A percentile compares a stretch with the other conserved stretches of the same genome.
phyloP scores from a whole-genome alignment of 176 grass and related monocot species.

The Bonia amplexicaulis region DNA sequence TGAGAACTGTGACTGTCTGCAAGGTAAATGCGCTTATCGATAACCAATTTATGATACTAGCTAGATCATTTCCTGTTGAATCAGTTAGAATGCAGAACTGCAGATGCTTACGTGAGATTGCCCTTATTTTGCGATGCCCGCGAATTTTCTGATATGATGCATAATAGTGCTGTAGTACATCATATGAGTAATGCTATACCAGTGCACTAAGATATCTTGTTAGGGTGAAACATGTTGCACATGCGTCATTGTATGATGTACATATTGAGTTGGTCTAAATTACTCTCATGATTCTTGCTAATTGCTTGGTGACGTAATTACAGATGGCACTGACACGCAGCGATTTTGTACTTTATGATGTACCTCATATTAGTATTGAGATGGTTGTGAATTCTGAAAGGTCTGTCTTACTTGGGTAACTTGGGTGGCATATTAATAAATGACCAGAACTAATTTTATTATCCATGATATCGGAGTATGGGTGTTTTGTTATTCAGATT shows the following conservation, averaged over 20 bases:
- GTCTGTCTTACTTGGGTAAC: neutral
- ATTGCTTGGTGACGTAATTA: neutral
- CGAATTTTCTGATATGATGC: neutral
- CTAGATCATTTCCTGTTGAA: neutral
- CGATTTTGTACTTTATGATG: neutral
- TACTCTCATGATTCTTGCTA: neutral
- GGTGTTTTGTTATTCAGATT: neutral
- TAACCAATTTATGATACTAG: neutral
- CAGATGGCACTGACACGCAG: neutral
- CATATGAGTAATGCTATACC: neutral
- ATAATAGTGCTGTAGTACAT: neutral
- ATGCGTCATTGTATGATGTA: neutral
- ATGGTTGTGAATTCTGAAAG: neutral
- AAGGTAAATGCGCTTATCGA: slow-evolving; percentile 37
- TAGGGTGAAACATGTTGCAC: neutral
- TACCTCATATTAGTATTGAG: neutral
- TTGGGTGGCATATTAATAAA: neutral
- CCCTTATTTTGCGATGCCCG: neutral
- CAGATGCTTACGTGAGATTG: neutral
- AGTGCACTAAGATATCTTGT: neutral
- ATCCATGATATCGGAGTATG: neutral
- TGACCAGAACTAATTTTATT: neutral
- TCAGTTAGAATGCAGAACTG: neutral
- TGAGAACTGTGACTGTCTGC: slow-evolving; percentile 67
- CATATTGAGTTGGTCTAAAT: neutral